Percentiles rank a stretch among this genome's conserved stretches.
Evolutionary conservation across 345 rosid species (phyloP).

Genomic region (Viola odorata): DNA sequence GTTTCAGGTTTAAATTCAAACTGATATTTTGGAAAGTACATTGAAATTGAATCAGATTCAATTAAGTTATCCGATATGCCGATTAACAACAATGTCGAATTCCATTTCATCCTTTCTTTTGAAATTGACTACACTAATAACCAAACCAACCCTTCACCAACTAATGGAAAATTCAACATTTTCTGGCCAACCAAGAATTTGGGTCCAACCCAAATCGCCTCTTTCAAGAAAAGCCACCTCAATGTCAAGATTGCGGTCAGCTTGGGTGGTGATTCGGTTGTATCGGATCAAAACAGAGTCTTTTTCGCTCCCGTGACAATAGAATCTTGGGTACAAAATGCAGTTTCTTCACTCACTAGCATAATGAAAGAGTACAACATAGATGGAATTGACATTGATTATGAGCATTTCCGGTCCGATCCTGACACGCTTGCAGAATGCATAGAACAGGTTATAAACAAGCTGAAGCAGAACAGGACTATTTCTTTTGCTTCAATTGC

Average conservation of each 20-base stretch:
- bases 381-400: conserved; percentile 11
- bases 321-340: conserved; percentile 9
- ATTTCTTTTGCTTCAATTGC: conserved; percentile 11
- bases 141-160: background rate
- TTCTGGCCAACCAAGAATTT: conserved; percentile 1
- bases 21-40: conserved; percentile 1
- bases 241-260: conserved; percentile 3
- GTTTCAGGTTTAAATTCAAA: too few species aligned
- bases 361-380: background rate
- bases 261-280: background rate
- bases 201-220: background rate
- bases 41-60: background rate
- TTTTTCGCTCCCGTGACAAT: conserved; percentile 5
- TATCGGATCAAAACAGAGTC: background rate
- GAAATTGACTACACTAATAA: conserved; percentile 1
- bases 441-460: background rate
- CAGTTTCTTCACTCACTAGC: background rate
- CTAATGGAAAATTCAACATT: conserved; percentile 6
- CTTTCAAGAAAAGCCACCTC: too few species aligned
- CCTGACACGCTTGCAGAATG: background rate
- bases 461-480: conserved; percentile 1
- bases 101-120: conserved; percentile 7
- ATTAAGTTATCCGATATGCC: conserved; percentile 6
- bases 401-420: conserved; percentile 9
- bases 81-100: background rate